Evolutionary conservation across 768 basidiomycete genomes (phyloP).

Genomic region (Boletus eberwhitei): DNA sequence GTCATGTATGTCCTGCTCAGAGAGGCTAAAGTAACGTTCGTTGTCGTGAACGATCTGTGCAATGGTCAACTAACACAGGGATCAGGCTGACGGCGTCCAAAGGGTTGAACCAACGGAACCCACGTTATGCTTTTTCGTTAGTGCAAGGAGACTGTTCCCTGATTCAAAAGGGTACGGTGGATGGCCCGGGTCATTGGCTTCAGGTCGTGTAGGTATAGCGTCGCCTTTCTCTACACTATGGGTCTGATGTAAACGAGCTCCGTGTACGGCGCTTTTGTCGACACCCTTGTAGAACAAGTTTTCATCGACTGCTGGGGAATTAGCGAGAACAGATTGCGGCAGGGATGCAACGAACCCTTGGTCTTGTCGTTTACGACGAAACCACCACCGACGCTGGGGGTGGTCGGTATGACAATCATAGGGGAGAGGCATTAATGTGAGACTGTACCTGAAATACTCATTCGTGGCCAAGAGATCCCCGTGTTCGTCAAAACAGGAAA

Average conservation of each 20-base stretch:
- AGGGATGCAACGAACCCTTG: constrained; percentile 50
- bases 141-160: constrained; percentile 66
- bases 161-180: constrained; percentile 85
- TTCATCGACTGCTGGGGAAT: constrained; percentile 63
- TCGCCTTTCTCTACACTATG: constrained; percentile 39
- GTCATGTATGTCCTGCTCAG: constrained; percentile 67
- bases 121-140: constrained; percentile 81
- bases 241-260: constrained; percentile 70
- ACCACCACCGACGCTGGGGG: constrained; percentile 76
- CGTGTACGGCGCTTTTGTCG: constrained; percentile 76
- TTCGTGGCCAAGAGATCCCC: constrained; percentile 91
- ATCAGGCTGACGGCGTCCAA: constrained; percentile 5
- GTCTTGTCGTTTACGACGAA: constrained; percentile 96
- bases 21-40: constrained; percentile 76
- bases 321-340: not conserved
- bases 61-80: constrained; percentile 69
- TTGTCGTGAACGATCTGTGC: constrained; percentile 94
- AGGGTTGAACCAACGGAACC: constrained; percentile 25
- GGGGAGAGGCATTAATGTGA: not conserved
- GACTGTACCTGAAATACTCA: constrained; percentile 74
- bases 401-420: not conserved
- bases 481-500: constrained; percentile 76
- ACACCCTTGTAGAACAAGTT: constrained; percentile 94
- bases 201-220: constrained; percentile 5
- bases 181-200: constrained; percentile 39